phyloP scores from a whole-genome alignment of 169 alveolate genomes.

The Cryptosporidium meleagridis region DNA sequence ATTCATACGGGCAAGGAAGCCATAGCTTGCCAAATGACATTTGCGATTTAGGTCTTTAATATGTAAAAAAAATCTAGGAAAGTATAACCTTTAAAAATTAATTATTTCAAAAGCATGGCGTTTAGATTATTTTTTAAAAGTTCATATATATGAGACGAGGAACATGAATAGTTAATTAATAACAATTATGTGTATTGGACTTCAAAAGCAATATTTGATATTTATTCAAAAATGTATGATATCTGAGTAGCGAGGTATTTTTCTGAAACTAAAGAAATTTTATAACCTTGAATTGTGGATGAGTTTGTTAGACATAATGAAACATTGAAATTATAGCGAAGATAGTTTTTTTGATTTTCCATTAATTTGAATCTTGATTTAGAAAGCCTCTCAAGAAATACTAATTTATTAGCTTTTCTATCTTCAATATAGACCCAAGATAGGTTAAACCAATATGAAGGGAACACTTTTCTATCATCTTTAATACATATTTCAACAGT shows the following conservation, averaged over 20 bases:
- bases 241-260: conserved; percentile 31
- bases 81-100: neutral
- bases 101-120: too few relatives aligned
- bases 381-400: conserved; percentile 7
- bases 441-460: conserved; percentile 11
- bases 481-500: neutral
- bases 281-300: neutral
- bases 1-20: neutral
- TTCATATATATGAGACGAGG: too few relatives aligned
- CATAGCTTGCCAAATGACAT: conserved; percentile 1
- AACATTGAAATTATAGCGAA: neutral
- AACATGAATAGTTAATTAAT: too few relatives aligned
- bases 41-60: conserved; percentile 37
- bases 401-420: neutral
- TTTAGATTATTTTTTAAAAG: too few relatives aligned
- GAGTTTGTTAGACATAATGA: neutral
- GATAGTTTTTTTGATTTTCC: neutral
- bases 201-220: neutral
- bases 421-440: conserved; percentile 39
- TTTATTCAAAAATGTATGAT: conserved; percentile 8
- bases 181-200: too few relatives aligned
- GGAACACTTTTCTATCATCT: neutral
- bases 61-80: neutral
- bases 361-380: neutral
- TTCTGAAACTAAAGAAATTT: conserved; percentile 24